Base-by-base conservation (phyloP, 2,329 filamentous ascomycete genomes). In the Phoma sp. region DNA sequence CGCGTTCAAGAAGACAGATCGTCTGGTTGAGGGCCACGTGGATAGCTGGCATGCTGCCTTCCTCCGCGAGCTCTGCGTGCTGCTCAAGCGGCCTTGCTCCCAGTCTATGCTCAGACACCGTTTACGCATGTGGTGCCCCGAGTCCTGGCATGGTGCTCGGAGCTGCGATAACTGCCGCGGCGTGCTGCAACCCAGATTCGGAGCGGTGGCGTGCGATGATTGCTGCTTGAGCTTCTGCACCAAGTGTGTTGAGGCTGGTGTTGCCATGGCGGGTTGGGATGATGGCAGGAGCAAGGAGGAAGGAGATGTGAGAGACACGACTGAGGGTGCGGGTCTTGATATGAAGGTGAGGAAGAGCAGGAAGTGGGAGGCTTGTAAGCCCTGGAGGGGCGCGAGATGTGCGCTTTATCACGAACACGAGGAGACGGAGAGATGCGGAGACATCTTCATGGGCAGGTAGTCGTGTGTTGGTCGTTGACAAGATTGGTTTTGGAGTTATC, bases 1-100 rank as follows among this genome's bases (percentile, higher is more conserved):
- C 64, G 77, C 78, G 1, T 82, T 80, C 72, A 82, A 82, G 65
- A 81, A 81, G 58, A 82, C 79, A 32, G 79, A 81, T 59, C 74
- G 77, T 18, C 59, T 82, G 13, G 69, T 82, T 13, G 75, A 75
- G 37, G 74, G 67, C 18, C 79, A 82, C 59, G 69, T 68, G 48
- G 79, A 81, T 55, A 68, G 74, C 23, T 82, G 79, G 79, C 79
- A 81, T 50, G 78, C 78, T 4, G 66, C 58, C 0, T 81, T 82
- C 60, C 67, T 81, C 10, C 74, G 79, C 43, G 79, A 81, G 35
- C 64, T 82, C 22, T 71, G 73, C 42, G 79, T 81, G 9, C 69
- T 74, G 41, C 64, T 81, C 24, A 82, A 82, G 64, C 63, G 76
- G 4, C 78, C 78, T 1, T 76, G 75, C n/a, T 51, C 63, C 11